A percentile compares a stretch with the other conserved stretches of the same genome.
phyloP scores from a whole-genome alignment of 2,329 filamentous ascomycete species.

The Tolypocladium ovalisporum region DNA sequence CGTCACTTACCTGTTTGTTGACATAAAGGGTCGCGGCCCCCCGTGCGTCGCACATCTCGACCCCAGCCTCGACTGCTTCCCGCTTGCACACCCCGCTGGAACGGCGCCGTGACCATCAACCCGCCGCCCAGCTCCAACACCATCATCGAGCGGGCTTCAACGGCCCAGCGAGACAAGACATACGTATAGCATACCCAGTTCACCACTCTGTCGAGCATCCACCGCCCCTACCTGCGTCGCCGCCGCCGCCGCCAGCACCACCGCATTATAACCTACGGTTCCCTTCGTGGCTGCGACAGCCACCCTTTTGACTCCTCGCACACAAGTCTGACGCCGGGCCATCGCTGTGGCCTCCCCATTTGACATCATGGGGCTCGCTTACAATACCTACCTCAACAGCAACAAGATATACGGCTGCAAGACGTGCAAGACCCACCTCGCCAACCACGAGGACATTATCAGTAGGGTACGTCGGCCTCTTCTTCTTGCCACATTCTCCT shows the following conservation, averaged over 20 bases:
- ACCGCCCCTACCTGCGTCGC: not conserved
- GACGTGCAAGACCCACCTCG: constrained; percentile 88
- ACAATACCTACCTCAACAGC: constrained; percentile 84
- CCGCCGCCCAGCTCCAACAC: not conserved
- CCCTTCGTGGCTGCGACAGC: not conserved
- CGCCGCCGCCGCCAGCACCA: not conserved
- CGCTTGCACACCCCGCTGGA: not conserved
- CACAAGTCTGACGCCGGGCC: not conserved
- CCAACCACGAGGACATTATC: constrained; percentile 92
- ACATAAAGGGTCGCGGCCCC: not conserved
- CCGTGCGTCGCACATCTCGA: not conserved
- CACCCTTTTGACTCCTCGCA: not conserved
- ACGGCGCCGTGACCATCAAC: not conserved
- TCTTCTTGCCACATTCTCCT: not conserved
- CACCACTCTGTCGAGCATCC: not conserved
- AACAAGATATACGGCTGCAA: constrained; percentile 88
- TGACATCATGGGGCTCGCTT: constrained; percentile 67
- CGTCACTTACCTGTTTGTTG: not conserved
- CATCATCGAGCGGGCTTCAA: not conserved
- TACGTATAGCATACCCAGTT: not conserved
- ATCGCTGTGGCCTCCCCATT: not conserved
- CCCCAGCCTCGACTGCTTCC: not conserved
- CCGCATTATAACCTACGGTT: not conserved
- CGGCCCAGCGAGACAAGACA: not conserved
- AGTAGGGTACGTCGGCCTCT: constrained; percentile 57